Percentiles rank a stretch among this genome's conserved stretches.
Conservation (phyloP, 169 alveolate species). For the Eimeria praecox region DNA sequence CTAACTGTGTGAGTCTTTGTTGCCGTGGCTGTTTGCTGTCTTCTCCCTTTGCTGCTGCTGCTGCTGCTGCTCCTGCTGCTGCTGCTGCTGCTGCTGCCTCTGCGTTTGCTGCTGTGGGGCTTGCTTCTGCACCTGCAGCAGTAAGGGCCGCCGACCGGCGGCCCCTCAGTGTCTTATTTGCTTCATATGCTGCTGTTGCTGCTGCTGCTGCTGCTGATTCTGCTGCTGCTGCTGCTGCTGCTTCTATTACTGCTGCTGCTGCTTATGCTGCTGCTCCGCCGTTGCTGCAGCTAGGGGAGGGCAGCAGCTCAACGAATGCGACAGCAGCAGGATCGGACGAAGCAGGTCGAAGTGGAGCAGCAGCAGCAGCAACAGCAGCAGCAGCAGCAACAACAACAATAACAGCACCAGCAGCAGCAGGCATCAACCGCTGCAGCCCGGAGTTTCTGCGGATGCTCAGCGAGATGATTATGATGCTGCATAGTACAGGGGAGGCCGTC, state of each 20-base stretch:
- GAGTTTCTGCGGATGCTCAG: slow-evolving; percentile 23
- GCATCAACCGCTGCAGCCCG: slow-evolving; percentile 7
- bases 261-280: slow-evolving; percentile 19
- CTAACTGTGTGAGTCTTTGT: background rate
- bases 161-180: background rate
- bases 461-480: slow-evolving; percentile 14
- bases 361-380: slow-evolving; percentile 37
- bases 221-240: background rate
- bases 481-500: slow-evolving; percentile 12
- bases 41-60: background rate
- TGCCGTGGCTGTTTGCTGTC: background rate
- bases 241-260: background rate
- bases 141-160: background rate
- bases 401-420: slow-evolving; percentile 26
- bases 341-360: background rate
- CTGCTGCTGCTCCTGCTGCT: background rate
- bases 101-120: background rate
- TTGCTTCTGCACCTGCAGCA: background rate
- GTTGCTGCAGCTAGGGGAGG: slow-evolving; percentile 9
- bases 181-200: background rate
- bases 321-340: slow-evolving; percentile 19
- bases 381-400: background rate
- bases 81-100: background rate
- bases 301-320: background rate
- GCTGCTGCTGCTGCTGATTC: background rate